Conservation (phyloP, 192 early-diverging fungal genomes). For the Phlyctochytrium planicorne region DNA sequence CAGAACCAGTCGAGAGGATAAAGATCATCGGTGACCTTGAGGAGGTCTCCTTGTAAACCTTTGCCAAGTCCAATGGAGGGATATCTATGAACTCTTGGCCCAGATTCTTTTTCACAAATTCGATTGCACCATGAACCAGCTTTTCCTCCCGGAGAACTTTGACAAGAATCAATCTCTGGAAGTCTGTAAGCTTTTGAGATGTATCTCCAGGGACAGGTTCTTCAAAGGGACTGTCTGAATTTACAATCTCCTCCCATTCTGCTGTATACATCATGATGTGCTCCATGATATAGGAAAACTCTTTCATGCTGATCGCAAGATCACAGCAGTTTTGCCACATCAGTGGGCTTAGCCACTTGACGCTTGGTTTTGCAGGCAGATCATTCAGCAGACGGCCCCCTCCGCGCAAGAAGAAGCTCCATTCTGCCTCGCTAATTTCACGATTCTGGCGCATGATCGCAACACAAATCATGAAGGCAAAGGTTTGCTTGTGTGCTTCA, state of each 20-base stretch:
- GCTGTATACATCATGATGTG: constrained; percentile 44
- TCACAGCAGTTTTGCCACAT: constrained; percentile 61
- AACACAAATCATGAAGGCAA: constrained; percentile 60
- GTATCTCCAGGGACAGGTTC: constrained; percentile 41
- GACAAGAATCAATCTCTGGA: constrained; percentile 54
- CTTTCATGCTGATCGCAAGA: constrained; percentile 36
- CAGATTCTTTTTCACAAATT: constrained; percentile 55
- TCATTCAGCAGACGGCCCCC: constrained; percentile 33
- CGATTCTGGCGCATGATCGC: constrained; percentile 50
- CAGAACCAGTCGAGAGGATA: constrained; percentile 62
- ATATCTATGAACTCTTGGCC: constrained; percentile 58
- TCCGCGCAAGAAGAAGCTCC: constrained; percentile 63
- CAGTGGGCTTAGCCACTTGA: constrained; percentile 40
- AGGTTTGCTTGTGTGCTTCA: constrained; percentile 61
- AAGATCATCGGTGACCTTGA: constrained; percentile 55
- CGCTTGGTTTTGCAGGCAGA: constrained; percentile 41
- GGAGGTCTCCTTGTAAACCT: constrained; percentile 58
- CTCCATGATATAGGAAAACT: constrained; percentile 44
- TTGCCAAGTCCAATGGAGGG: constrained; percentile 53
- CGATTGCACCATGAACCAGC: constrained; percentile 44
- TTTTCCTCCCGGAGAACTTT: constrained; percentile 63
- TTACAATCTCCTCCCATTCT: constrained; percentile 52
- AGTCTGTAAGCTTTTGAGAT: constrained; percentile 33
- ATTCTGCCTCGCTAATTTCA: constrained; percentile 44
- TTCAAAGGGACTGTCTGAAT: constrained; percentile 41